Evolutionary conservation across 2,329 filamentous ascomycete species (phyloP), one percentile per base, ranked within the genome.

Genomic region (Aspergillus quadricinctus): DNA sequence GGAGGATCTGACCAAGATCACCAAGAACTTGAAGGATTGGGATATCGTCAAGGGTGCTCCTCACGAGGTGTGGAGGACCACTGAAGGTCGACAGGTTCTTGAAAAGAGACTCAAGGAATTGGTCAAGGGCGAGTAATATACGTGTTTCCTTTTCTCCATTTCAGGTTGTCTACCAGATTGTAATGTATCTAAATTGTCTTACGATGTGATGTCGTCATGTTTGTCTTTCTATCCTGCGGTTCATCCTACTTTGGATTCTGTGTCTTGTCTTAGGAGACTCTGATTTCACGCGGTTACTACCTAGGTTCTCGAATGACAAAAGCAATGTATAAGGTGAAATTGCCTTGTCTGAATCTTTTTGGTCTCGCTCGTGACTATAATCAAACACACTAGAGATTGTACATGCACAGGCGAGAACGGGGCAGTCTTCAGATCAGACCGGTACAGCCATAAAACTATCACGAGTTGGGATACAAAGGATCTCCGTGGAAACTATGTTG

Each of bases 21-120:
- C 93, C 0, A 81, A 87, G 52, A 91, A 92, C 49, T 77, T 97
- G 52, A 73, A 89, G 56, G 79, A 83, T 41, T 99, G 93, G 92
- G 91, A 96, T 72, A 83, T 96, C 52, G 90, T 97, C 10, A 84
- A 89, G 56, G 83, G 87, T 60, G 92, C 92, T 3, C 89, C 92
- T 4, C 90, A 96, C 71, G 83, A 92, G 70, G 88, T 97, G 0
- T 99, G 94, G 94, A 78, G 77, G 64, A 90, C 87, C 3, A 72
- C 80, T 1, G 83, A 92, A 49, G 93, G 93, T 0, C 81, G 90
- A 54, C 75, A 84, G 52, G 75, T 85, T 49, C 87, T 97, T 73
- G 92, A 96, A 78, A 89, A 88, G 79, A 84, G 90, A 64, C 75
- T 97, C 66, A 81, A 78, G 60, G 79, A 92, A 69, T 70, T 97